phyloP scores from a whole-genome alignment of 768 basidiomycete genomes.

The Amanita phalloides region DNA sequence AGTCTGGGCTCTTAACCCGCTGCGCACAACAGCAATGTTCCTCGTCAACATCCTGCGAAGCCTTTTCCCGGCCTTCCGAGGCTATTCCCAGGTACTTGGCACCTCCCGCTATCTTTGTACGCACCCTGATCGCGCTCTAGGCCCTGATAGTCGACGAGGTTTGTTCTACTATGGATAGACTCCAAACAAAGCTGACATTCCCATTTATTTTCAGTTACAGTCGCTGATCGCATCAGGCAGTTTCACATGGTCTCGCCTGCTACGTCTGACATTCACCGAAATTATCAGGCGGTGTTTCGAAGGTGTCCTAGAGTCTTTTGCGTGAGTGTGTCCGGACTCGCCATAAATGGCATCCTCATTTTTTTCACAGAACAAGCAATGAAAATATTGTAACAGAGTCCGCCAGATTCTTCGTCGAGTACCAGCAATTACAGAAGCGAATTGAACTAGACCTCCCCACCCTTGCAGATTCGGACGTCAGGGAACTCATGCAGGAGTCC shows the following conservation, averaged over 20 bases:
- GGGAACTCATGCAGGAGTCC: conserved; percentile 78
- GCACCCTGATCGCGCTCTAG: conserved; percentile 19
- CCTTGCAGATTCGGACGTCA: conserved; percentile 58
- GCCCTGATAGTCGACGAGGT: conserved; percentile 82
- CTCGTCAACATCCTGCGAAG: conserved; percentile 61
- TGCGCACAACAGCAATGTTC: conserved; percentile 64
- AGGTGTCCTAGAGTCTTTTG: conserved; percentile 56
- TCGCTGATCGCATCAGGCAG: conserved; percentile 55
- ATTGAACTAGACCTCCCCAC: conserved; percentile 72
- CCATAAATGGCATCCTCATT: conserved; percentile 7
- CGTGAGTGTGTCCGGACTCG: conserved; percentile 39
- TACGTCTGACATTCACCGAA: conserved; percentile 50
- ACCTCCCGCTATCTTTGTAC: conserved; percentile 9
- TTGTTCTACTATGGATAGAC: conserved; percentile 14
- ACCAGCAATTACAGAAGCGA: conserved; percentile 69
- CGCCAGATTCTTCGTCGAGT: conserved; percentile 65
- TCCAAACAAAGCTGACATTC: conserved; percentile 1
- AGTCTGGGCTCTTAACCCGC: conserved; percentile 47
- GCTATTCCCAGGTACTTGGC: conserved; percentile 60
- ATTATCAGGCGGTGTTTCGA: conserved; percentile 54
- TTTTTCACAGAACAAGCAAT: conserved; percentile 43
- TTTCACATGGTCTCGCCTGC: conserved; percentile 59
- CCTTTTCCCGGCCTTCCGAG: conserved; percentile 71
- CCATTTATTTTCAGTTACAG: conserved; percentile 42
- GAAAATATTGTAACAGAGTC: conserved; percentile 67